These are phyloP conservation scores for Chenopodium album DNA, from an alignment of 148 eudicot genomes.

Conservation along the genomic window DNA sequence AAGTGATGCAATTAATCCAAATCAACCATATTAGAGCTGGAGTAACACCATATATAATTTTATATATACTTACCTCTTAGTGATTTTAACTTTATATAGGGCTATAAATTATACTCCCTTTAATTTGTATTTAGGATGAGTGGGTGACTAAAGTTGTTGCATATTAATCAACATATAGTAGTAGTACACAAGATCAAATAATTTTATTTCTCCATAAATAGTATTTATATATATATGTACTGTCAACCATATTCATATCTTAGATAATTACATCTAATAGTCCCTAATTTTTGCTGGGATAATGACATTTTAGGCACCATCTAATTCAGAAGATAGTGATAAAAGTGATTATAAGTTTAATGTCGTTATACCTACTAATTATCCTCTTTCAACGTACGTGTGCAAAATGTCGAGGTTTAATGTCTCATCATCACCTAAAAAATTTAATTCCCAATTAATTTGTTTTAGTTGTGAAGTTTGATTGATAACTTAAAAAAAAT, in stretches of 20 bases:
- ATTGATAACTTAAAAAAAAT: not conserved
- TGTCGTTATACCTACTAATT: not conserved
- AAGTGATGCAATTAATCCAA: no score
- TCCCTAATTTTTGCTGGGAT: conserved; percentile 19
- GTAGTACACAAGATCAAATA: no score
- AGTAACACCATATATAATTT: no score
- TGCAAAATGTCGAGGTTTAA: not conserved
- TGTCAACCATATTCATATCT: not conserved
- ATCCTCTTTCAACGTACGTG: not conserved
- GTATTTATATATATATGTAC: not conserved
- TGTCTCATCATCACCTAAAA: not conserved
- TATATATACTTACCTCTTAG: no score
- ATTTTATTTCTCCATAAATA: not conserved
- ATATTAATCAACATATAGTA: no score
- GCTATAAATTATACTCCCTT: no score
- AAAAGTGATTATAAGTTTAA: not conserved
- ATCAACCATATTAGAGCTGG: no score
- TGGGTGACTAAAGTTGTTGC: not conserved
- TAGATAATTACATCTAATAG: not conserved
- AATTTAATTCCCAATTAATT: not conserved
- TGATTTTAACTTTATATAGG: no score
- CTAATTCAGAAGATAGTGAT: conserved; percentile 32
- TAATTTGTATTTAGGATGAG: no score
- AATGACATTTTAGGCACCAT: conserved; percentile 38
- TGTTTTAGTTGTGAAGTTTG: not conserved